phyloP scores from a whole-genome alignment of 2,329 filamentous ascomycete genomes.

The Microsporum audouinii region DNA sequence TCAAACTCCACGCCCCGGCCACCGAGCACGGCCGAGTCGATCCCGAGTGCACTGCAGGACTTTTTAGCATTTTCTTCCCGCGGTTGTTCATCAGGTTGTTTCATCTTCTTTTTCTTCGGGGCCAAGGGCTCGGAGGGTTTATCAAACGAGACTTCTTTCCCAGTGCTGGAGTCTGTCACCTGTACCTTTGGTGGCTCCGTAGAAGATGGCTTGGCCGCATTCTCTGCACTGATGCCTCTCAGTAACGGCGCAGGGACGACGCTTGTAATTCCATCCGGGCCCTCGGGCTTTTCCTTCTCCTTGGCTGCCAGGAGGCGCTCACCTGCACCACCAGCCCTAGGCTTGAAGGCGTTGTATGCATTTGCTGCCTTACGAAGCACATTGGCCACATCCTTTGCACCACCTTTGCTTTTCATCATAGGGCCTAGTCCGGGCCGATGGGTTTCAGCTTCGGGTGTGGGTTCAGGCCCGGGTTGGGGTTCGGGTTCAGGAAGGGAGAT shows the following conservation, averaged over 20 bases:
- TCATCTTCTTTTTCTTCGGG: slow-evolving; percentile 10
- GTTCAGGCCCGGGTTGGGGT: neutral
- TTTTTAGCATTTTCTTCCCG: slow-evolving; percentile 63
- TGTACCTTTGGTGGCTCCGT: slow-evolving; percentile 30
- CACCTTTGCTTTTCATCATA: slow-evolving; percentile 77
- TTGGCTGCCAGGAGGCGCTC: slow-evolving; percentile 60
- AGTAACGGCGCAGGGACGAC: slow-evolving; percentile 67
- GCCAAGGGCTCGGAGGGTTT: slow-evolving; percentile 14
- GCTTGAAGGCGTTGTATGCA: slow-evolving; percentile 65
- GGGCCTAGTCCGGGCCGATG: slow-evolving; percentile 70
- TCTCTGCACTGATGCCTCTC: slow-evolving; percentile 24
- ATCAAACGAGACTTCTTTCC: slow-evolving; percentile 13
- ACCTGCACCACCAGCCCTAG: slow-evolving; percentile 73
- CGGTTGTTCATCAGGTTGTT: slow-evolving; percentile 40
- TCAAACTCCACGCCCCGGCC: slow-evolving; percentile 70
- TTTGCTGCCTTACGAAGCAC: slow-evolving; percentile 70
- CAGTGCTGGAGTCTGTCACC: slow-evolving; percentile 26
- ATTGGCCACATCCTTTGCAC: slow-evolving; percentile 56
- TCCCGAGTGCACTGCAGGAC: slow-evolving; percentile 64
- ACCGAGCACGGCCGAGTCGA: slow-evolving; percentile 66
- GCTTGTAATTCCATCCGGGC: slow-evolving; percentile 77
- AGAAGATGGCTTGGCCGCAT: slow-evolving; percentile 22
- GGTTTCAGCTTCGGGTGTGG: slow-evolving; percentile 32
- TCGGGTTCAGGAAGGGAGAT: neutral
- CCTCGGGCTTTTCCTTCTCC: slow-evolving; percentile 45